Evolutionary conservation across 1,284 basidiomycete species (phyloP).

Genomic region (Pascua sp.): DNA sequence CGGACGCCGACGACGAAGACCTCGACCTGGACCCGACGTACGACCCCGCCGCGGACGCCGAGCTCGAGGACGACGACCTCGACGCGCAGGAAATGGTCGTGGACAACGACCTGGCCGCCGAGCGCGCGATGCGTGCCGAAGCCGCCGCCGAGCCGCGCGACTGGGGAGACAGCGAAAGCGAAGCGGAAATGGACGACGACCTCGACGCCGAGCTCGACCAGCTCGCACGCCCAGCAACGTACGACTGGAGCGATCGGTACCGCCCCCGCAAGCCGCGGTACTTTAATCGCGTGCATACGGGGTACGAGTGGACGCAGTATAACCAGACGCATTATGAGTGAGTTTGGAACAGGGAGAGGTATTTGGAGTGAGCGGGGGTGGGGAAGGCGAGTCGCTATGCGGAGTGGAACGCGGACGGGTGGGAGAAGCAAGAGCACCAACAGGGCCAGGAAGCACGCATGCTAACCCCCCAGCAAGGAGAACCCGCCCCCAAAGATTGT

Average conservation of each 20-base stretch:
- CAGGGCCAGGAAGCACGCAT: too few species aligned
- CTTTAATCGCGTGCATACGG: slow-evolving; percentile 99
- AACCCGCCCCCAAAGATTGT: slow-evolving; percentile 97
- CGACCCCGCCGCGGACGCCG: background rate
- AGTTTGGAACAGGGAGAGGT: slow-evolving; percentile 37
- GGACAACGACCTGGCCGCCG: slow-evolving; percentile 70
- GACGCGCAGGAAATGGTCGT: background rate
- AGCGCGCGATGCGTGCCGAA: slow-evolving; percentile 72
- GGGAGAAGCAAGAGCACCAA: too few species aligned
- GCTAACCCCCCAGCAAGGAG: slow-evolving; percentile 57
- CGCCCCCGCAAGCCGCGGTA: slow-evolving; percentile 96
- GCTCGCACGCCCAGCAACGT: slow-evolving; percentile 52
- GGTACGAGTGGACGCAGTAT: slow-evolving; percentile 99
- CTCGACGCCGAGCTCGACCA: slow-evolving; percentile 16
- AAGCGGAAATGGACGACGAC: slow-evolving; percentile 62
- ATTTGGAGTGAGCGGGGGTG: too few species aligned
- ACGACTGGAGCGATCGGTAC: slow-evolving; percentile 99
- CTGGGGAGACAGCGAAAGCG: slow-evolving; percentile 55
- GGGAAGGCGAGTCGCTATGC: background rate
- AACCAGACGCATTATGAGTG: slow-evolving; percentile 98
- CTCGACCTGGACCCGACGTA: background rate
- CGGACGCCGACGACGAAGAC: background rate
- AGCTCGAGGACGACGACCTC: background rate
- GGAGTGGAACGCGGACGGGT: too few species aligned
- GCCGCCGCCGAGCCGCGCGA: slow-evolving; percentile 39